Conservation (phyloP, 2,329 filamentous ascomycete species). For the Diaporthe batatas region DNA sequence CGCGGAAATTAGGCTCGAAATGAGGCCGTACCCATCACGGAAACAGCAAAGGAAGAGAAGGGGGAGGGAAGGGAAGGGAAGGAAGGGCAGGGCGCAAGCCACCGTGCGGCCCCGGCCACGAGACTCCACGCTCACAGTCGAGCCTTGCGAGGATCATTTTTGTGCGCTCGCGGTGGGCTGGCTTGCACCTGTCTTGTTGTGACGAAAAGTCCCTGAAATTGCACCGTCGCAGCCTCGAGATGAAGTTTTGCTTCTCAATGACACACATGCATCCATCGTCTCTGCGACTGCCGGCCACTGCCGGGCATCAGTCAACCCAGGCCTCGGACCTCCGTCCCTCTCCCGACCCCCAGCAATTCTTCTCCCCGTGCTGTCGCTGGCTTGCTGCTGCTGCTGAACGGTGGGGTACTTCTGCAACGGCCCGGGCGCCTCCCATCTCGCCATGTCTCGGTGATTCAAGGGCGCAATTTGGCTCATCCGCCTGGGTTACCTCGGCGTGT, state of each 20-base stretch:
- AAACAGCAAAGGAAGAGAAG: neutral
- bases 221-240: slow-evolving; percentile 32
- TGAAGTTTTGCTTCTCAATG: slow-evolving; percentile 33
- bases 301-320: slow-evolving; percentile 29
- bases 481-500: slow-evolving; percentile 14
- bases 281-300: neutral
- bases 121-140: slow-evolving; percentile 33
- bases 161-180: slow-evolving; percentile 10
- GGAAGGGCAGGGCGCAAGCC: slow-evolving; percentile 14
- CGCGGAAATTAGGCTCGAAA: slow-evolving; percentile 42
- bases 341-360: slow-evolving; percentile 9
- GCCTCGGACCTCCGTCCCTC: neutral
- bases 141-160: slow-evolving; percentile 29
- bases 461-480: slow-evolving; percentile 27
- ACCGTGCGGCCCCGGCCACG: slow-evolving; percentile 11
- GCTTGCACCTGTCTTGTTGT: slow-evolving; percentile 9
- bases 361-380: neutral
- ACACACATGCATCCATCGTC: neutral
- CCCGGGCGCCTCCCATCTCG: slow-evolving; percentile 18
- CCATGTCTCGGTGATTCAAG: slow-evolving; percentile 34
- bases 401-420: slow-evolving; percentile 15
- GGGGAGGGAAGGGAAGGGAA: neutral
- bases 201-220: slow-evolving; percentile 29
- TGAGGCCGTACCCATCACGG: slow-evolving; percentile 37
- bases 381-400: neutral